Percentiles rank a stretch among this genome's conserved stretches.
Evolutionary conservation across 768 basidiomycete genomes (phyloP).

Genomic region (Udeniomyces megalosporus): DNA sequence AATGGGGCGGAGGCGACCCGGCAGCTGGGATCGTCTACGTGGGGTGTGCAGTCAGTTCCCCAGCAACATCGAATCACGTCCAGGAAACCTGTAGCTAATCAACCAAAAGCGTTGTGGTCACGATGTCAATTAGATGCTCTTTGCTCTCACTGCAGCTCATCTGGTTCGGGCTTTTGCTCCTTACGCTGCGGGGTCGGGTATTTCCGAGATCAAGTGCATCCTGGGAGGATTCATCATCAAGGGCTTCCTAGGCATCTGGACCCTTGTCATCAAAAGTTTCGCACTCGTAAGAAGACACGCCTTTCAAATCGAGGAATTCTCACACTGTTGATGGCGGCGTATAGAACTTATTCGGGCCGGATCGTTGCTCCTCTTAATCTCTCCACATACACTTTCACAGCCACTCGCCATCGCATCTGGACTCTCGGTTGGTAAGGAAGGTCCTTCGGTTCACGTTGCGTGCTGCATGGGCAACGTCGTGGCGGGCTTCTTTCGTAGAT

Average conservation of each 20-base stretch:
- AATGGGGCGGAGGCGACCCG: constrained; percentile 60
- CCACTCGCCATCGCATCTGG: constrained; percentile 95
- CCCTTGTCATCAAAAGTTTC: constrained; percentile 83
- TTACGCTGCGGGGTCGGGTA: constrained; percentile 94
- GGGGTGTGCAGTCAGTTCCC: constrained; percentile 60
- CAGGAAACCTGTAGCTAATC: not conserved
- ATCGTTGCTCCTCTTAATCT: not conserved
- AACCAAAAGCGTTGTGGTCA: not conserved
- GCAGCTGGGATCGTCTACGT: constrained; percentile 77
- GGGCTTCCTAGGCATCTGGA: constrained; percentile 76
- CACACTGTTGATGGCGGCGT: too few species aligned
- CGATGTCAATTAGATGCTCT: constrained; percentile 40
- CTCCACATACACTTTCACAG: constrained; percentile 33
- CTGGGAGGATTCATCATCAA: constrained; percentile 94
- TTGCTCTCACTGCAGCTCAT: constrained; percentile 75
- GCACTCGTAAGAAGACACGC: constrained; percentile 49
- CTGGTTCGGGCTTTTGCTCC: constrained; percentile 76
- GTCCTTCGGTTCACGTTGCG: constrained; percentile 93
- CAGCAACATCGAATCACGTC: not conserved
- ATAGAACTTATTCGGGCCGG: too few species aligned
- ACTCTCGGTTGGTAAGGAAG: constrained; percentile 92
- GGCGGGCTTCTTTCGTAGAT: constrained; percentile 65
- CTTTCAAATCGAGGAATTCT: not conserved
- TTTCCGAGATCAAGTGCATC: constrained; percentile 97
- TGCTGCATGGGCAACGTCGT: constrained; percentile 83